A percentile compares a stretch with the other conserved stretches of the same genome.
Evolutionary conservation across 495 filamentous ascomycete species (phyloP).

Genomic region (Penicillium taxi): DNA sequence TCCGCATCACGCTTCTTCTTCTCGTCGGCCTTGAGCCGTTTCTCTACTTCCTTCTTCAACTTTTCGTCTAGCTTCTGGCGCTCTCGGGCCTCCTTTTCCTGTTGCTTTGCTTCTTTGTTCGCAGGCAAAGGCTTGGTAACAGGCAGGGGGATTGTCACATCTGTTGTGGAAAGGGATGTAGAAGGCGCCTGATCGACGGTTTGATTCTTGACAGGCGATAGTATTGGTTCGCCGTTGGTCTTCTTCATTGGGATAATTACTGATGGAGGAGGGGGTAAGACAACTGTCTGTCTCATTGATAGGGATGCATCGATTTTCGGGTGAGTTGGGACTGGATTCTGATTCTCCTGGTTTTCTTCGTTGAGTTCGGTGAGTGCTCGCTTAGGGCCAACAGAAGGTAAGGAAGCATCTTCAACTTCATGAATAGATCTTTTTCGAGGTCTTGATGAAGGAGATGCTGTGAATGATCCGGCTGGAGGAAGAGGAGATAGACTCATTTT

Average conservation of each 20-base stretch:
- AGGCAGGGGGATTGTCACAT: slow-evolving; percentile 1
- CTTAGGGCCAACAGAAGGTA: slow-evolving; percentile 14
- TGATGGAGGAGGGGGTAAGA: neutral
- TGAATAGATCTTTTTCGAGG: slow-evolving; percentile 26
- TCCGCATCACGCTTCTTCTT: slow-evolving; percentile 26
- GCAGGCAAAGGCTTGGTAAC: slow-evolving; percentile 42
- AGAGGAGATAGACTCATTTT: slow-evolving; percentile 14
- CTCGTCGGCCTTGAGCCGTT: slow-evolving; percentile 32
- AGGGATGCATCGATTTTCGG: neutral
- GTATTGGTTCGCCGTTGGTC: too few relatives aligned
- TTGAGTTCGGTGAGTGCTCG: slow-evolving; percentile 5
- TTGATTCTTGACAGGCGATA: too few relatives aligned
- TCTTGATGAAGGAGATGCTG: slow-evolving; percentile 12
- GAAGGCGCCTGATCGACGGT: neutral
- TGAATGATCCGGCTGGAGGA: slow-evolving; percentile 7
- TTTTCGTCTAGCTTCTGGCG: slow-evolving; percentile 35
- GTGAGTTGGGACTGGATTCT: slow-evolving; percentile 5
- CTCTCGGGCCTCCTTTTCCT: slow-evolving; percentile 49
- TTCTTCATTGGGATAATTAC: too few relatives aligned
- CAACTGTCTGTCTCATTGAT: neutral
- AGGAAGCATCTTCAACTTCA: slow-evolving; percentile 20
- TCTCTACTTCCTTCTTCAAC: slow-evolving; percentile 39
- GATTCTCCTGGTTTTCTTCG: slow-evolving; percentile 26
- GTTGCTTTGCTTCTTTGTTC: slow-evolving; percentile 46
- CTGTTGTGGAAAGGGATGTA: neutral